Evolutionary conservation across 345 rosid genomes (phyloP).

Genomic region (Excoecaria cochinchinensis): DNA sequence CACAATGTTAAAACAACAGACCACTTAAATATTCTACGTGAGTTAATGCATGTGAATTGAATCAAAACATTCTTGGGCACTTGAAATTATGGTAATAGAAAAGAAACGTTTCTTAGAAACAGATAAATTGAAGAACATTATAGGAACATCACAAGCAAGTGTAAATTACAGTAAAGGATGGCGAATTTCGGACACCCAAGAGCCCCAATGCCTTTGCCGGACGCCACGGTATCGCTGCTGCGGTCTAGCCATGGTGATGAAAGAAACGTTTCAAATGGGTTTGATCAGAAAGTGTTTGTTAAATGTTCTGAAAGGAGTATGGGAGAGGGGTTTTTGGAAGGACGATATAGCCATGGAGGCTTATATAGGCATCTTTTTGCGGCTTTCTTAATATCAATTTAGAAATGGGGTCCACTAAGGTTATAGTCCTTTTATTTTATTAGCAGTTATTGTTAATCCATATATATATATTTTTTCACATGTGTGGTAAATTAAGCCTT

Average conservation of each 20-base stretch:
- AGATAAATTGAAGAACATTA: not conserved
- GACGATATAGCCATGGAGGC: not conserved
- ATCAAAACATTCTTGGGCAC: not conserved
- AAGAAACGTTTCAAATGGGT: conserved; percentile 16
- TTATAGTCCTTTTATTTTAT: not conserved
- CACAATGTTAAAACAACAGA: not conserved
- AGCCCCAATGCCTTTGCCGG: conserved; percentile 37
- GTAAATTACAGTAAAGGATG: conserved; percentile 29
- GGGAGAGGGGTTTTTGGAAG: not conserved
- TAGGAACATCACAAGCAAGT: not conserved
- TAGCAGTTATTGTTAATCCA: not conserved
- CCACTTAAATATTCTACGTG: no score
- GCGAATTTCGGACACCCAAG: conserved; percentile 36
- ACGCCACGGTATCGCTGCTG: conserved; percentile 32
- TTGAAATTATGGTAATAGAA: no score
- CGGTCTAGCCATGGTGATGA: conserved; percentile 16
- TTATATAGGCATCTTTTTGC: conserved; percentile 37
- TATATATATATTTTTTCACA: not conserved
- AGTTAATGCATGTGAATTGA: no score
- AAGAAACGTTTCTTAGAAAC: not conserved
- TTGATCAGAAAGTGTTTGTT: conserved; percentile 19
- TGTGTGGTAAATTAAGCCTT: not conserved
- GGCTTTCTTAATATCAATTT: conserved; percentile 30
- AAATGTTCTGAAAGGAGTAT: conserved; percentile 23
- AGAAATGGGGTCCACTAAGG: conserved; percentile 25